Evolutionary conservation across 75 land plant genomes (phyloP).

Genomic region (Ceratopteris richardii): DNA sequence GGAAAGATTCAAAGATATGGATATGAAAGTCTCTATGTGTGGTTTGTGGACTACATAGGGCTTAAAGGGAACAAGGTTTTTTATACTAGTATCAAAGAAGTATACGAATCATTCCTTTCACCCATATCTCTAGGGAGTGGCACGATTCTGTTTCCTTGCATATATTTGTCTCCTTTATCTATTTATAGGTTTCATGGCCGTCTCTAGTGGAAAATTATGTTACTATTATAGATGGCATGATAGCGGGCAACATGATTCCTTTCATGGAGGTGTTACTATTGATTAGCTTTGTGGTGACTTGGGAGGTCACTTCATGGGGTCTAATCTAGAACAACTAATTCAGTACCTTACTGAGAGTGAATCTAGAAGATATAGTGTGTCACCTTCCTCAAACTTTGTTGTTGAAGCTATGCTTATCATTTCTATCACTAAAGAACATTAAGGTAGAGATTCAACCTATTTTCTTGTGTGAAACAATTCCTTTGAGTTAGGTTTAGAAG

Average conservation of each 20-base stretch:
- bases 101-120: too few species aligned
- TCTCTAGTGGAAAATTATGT: slow-evolving; percentile 21
- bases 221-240: slow-evolving; percentile 39
- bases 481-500: slow-evolving; percentile 38
- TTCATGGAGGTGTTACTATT: too few species aligned
- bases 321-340: slow-evolving; percentile 49
- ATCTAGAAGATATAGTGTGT: slow-evolving; percentile 48
- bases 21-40: too few species aligned
- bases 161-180: too few species aligned
- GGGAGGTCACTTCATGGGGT: slow-evolving; percentile 54
- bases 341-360: slow-evolving; percentile 59
- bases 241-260: slow-evolving; percentile 10
- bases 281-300: slow-evolving; percentile 21
- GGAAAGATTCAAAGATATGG: too few species aligned
- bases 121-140: too few species aligned
- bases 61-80: too few species aligned
- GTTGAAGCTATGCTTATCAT: slow-evolving; percentile 34
- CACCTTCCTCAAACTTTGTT: slow-evolving; percentile 47
- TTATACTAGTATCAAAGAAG: too few species aligned
- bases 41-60: too few species aligned
- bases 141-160: too few species aligned
- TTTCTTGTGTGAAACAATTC: slow-evolving; percentile 55
- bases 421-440: slow-evolving; percentile 19
- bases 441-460: slow-evolving; percentile 24
- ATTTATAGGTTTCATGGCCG: too few species aligned